Evolutionary conservation across 1,284 basidiomycete species (phyloP), one percentile per base, ranked within the genome.

Genomic region (Trichosporon faecale): DNA sequence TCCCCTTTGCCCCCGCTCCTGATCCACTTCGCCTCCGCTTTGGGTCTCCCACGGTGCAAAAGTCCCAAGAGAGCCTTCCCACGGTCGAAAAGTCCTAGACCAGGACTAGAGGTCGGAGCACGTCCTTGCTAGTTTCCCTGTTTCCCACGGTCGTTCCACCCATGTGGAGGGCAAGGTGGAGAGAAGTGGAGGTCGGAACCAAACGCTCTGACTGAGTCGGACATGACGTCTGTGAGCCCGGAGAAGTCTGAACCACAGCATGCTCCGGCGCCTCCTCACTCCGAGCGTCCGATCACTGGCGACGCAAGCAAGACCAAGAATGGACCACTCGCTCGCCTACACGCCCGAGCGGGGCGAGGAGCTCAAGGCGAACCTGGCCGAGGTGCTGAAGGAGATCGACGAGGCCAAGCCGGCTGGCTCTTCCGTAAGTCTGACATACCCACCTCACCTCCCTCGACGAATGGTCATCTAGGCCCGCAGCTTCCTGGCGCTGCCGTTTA

Each of bases 291-390:
- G 49, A 7, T 23, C 12, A n/a, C 11, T 12, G 49, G 40, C 37
- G 52, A 25, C 18, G 9, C 23, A n/a, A n/a, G 4, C 9, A 18
- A 9, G 57, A 61, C 57, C 1, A 27, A 31, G 11, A 52, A 72
- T 72, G 71, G 65, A 66, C 44, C 61, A 67, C n/a, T 68, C 67
- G 11, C 75, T 79, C 9, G 69, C 74, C 0, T 83, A 82, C 71
- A 76, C 79, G 1, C 64, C 74, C 1, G 82, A 84, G 7, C 78
- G 85, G 21, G 77, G 77, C 1, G 70, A 77, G 2, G 85, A 86
- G 70, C 78, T 86, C 55, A 69, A 74, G 44, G 77, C 79, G 64
- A 85, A 84, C 69, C 81, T 85, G 68, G 71, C 80, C 18, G 74
- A 75, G n/a, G 83, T 86, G 33, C 74, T 74, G 8, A 40, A 66